phyloP scores from a whole-genome alignment of 768 basidiomycete genomes.

The Gloeopeniophorella convolvens region DNA sequence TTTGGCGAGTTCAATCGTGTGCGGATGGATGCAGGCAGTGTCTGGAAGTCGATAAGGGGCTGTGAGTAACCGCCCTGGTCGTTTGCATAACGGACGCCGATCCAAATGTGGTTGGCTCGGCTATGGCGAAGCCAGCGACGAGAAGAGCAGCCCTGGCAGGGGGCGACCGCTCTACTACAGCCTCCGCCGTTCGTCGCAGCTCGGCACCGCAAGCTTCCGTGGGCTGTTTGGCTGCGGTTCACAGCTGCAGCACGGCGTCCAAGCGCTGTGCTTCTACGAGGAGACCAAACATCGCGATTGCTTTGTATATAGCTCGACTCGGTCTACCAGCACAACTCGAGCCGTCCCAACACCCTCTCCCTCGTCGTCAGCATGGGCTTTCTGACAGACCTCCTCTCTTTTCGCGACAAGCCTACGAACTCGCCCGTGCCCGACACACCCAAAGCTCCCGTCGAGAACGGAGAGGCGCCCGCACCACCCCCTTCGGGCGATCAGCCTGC shows the following conservation, averaged over 20 bases:
- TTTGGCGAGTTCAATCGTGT: not conserved
- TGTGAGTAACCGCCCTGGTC: too few species aligned
- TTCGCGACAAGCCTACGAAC: not conserved
- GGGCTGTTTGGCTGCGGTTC: too few species aligned
- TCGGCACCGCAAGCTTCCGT: too few species aligned
- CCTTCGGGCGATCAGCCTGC: not conserved
- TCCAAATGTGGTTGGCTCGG: too few species aligned
- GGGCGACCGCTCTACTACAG: too few species aligned
- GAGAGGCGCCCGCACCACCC: not conserved
- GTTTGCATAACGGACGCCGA: too few species aligned
- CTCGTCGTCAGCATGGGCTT: conserved; percentile 3
- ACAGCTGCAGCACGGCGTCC: too few species aligned
- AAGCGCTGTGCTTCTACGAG: too few species aligned
- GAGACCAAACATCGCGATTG: conserved; percentile 1
- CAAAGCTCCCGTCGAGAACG: not conserved
- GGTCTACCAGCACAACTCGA: not conserved
- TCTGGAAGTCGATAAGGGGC: too few species aligned
- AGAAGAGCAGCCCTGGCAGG: too few species aligned
- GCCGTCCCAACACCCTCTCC: not conserved
- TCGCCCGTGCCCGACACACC: not conserved
- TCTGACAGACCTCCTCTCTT: not conserved
- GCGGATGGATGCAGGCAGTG: too few species aligned
- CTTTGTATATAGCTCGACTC: not conserved
- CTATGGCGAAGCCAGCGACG: too few species aligned
- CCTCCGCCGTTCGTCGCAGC: not conserved